A percentile compares a stretch with the other conserved stretches of the same genome.
phyloP scores from a whole-genome alignment of 106 monocot genomes.

The Platanthera zijinensis region DNA sequence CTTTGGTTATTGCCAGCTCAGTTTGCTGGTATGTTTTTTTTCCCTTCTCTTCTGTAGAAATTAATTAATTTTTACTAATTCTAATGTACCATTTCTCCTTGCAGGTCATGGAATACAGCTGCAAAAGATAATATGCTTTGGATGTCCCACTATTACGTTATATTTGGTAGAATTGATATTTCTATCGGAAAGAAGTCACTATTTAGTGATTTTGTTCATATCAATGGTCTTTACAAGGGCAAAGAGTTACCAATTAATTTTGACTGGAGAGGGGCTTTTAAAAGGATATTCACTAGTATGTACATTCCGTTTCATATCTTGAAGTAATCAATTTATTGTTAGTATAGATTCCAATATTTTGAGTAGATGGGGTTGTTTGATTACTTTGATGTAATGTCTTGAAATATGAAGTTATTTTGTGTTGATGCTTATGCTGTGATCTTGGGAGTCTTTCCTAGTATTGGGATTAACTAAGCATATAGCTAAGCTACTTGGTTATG shows the following conservation, averaged over 20 bases:
- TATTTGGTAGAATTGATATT: slow-evolving; percentile 32
- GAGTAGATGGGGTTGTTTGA: background rate
- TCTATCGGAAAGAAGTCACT: slow-evolving; percentile 1
- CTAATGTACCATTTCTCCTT: slow-evolving; percentile 10
- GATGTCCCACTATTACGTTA: slow-evolving; percentile 35
- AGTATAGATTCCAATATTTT: background rate
- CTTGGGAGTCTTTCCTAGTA: background rate
- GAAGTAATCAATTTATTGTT: background rate
- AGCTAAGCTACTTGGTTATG: background rate
- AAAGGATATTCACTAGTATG: slow-evolving; percentile 40
- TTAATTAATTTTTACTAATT: background rate
- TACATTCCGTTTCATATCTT: background rate
- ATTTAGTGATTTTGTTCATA: background rate
- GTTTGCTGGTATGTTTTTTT: slow-evolving; percentile 46
- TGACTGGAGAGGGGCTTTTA: slow-evolving; percentile 39
- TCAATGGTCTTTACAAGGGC: background rate
- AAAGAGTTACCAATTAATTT: background rate
- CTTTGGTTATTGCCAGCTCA: slow-evolving; percentile 40
- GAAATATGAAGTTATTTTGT: background rate
- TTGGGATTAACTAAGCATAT: background rate
- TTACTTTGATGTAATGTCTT: background rate
- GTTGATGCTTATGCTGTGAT: background rate
- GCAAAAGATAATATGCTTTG: slow-evolving; percentile 49
- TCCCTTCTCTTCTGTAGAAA: background rate
- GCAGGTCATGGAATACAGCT: slow-evolving; percentile 66